Conservation (phyloP, 2,329 filamentous ascomycete species). For the Calonectria pteridis region DNA sequence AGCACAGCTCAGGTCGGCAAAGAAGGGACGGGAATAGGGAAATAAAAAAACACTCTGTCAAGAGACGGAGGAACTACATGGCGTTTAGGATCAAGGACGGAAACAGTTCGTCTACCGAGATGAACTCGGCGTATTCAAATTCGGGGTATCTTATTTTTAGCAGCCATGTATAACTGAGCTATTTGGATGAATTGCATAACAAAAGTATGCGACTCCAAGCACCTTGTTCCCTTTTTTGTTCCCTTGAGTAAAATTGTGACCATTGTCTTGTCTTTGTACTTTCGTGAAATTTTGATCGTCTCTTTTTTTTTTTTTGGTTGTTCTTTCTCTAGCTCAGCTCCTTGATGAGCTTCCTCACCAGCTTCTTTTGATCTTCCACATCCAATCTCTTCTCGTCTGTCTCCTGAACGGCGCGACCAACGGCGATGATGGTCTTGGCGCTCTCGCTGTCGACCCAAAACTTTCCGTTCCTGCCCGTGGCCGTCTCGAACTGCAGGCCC, state of each 20-base stretch:
- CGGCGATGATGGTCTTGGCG: constrained; percentile 77
- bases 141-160: constrained; percentile 44
- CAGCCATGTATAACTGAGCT: constrained; percentile 34
- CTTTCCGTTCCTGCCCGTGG: constrained; percentile 90
- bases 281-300: not conserved
- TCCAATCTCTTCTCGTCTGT: constrained; percentile 78
- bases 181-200: constrained; percentile 37
- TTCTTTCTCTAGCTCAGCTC: constrained; percentile 59
- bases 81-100: constrained; percentile 37
- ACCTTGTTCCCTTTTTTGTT: constrained; percentile 21
- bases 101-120: constrained; percentile 32
- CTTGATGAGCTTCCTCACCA: constrained; percentile 76
- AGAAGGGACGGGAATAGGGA: constrained; percentile 28
- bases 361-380: constrained; percentile 76
- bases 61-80: constrained; percentile 27
- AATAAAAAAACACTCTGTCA: constrained; percentile 34
- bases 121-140: constrained; percentile 37
- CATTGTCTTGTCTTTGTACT: not conserved
- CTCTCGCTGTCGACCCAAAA: constrained; percentile 91
- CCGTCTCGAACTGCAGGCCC: constrained; percentile 91
- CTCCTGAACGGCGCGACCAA: constrained; percentile 82
- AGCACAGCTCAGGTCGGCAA: constrained; percentile 31
- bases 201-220: constrained; percentile 32
- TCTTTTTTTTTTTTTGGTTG: not conserved
- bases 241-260: not conserved